Conservation (phyloP, 129 eudicot species). For the Oenanthe sinensis region DNA sequence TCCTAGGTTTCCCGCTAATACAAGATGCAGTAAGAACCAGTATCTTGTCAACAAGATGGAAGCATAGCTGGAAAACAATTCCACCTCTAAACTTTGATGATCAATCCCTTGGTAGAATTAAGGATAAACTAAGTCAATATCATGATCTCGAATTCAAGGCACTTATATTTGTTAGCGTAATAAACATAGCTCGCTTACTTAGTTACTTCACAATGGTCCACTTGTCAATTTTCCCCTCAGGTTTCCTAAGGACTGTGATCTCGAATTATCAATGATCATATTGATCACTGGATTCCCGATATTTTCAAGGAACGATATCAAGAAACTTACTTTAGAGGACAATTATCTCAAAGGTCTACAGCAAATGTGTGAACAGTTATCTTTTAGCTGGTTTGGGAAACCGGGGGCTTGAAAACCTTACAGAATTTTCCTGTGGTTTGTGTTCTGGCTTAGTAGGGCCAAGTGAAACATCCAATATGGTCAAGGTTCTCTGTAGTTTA, state of each 20-base stretch:
- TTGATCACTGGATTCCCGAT: neutral
- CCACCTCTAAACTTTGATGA: neutral
- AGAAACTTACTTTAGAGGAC: neutral
- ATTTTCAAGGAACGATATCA: neutral
- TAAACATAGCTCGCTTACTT: neutral
- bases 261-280: neutral
- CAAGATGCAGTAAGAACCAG: neutral
- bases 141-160: neutral
- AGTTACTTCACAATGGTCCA: neutral
- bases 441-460: neutral
- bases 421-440: neutral
- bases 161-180: neutral
- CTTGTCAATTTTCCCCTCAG: neutral
- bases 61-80: neutral
- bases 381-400: neutral
- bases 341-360: neutral
- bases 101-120: no score
- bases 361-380: neutral
- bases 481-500: neutral
- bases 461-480: neutral
- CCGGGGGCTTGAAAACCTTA: neutral
- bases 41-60: neutral
- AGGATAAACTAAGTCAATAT: no score
- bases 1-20: neutral
- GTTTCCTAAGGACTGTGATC: neutral